Conservation (phyloP, 345 rosid genomes). For the Salix koriyanagi region DNA sequence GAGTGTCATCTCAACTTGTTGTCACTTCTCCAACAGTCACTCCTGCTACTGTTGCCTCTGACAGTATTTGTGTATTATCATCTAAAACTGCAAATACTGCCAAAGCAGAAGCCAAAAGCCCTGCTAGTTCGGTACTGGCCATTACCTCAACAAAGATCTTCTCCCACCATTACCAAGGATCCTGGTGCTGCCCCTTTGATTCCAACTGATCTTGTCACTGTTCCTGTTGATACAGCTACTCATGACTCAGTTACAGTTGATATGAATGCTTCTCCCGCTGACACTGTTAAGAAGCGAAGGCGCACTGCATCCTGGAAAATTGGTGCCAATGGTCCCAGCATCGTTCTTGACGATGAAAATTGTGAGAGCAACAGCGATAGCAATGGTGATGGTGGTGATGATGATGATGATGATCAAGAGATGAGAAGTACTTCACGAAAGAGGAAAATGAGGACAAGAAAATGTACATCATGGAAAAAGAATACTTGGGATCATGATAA, state of each 20-base stretch:
- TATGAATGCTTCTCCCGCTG: conserved; percentile 60
- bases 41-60: conserved; percentile 16
- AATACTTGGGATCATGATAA: conserved; percentile 22
- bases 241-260: conserved; percentile 24
- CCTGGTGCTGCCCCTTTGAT: conserved; percentile 8
- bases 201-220: conserved; percentile 8
- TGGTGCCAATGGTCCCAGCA: conserved; percentile 34
- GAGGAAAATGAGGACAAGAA: conserved; percentile 36
- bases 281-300: conserved; percentile 76
- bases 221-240: conserved; percentile 15
- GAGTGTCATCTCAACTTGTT: conserved; percentile 25
- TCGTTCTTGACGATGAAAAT: conserved; percentile 29
- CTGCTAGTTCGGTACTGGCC: conserved; percentile 13
- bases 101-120: conserved; percentile 20
- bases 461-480: conserved; percentile 30
- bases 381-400: not conserved
- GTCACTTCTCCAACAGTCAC: conserved; percentile 11
- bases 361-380: not conserved
- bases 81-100: conserved; percentile 20
- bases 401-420: not conserved
- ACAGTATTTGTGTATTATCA: conserved; percentile 23
- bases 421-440: conserved; percentile 31
- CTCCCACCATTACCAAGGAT: not conserved
- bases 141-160: conserved; percentile 5
- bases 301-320: conserved; percentile 47